Percentiles rank a stretch among this genome's conserved stretches.
Conservation (phyloP, 1,284 basidiomycete species). For the Ustilago xerochloae region DNA sequence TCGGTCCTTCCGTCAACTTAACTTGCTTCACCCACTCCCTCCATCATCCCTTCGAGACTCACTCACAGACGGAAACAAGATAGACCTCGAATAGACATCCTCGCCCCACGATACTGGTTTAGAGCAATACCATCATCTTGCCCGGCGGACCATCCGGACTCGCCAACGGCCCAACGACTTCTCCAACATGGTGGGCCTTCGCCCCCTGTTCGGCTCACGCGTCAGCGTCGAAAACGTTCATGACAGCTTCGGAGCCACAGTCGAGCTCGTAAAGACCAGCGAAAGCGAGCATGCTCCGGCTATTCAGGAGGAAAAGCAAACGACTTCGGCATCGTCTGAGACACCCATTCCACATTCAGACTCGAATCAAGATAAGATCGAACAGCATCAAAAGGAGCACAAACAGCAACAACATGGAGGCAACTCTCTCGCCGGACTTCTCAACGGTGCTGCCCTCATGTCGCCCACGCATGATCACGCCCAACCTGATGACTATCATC, state of each 20-base stretch:
- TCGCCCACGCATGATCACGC: conserved; percentile 27
- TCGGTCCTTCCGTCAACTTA: background rate
- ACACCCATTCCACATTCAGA: background rate
- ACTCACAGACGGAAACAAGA: background rate
- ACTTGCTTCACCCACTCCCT: no score
- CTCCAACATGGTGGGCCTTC: conserved; percentile 18
- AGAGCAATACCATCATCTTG: no score
- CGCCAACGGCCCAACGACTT: background rate
- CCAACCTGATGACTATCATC: conserved; percentile 13
- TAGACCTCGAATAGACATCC: background rate
- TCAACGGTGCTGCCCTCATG: conserved; percentile 42
- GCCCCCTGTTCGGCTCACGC: conserved; percentile 39
- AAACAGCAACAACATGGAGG: conserved; percentile 9
- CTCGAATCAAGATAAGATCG: background rate
- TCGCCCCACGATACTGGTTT: no score
- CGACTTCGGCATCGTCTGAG: background rate
- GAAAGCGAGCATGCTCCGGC: conserved; percentile 21
- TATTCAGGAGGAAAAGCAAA: background rate
- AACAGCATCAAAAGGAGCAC: background rate
- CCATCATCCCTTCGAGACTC: background rate
- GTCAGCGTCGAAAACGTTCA: conserved; percentile 35
- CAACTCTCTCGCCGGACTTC: conserved; percentile 18
- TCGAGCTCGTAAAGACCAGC: conserved; percentile 34
- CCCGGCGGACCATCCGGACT: no score
- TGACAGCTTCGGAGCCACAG: conserved; percentile 34